Base-by-base conservation (phyloP, 768 basidiomycete species). In the Gloeopeniophorella convolvens region DNA sequence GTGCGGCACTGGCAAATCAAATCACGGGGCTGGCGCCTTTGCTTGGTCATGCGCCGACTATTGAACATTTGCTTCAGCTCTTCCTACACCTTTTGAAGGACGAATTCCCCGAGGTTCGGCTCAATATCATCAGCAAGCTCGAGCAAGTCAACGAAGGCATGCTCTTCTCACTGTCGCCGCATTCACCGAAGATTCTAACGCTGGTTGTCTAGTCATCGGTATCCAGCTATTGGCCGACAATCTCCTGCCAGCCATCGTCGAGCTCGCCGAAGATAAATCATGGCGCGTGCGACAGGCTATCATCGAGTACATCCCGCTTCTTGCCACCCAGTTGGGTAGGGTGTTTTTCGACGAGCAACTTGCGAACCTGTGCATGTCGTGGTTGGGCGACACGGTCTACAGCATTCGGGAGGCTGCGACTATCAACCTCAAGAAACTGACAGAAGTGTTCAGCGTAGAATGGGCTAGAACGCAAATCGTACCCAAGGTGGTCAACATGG, bases 211-310 rank as follows among this genome's bases (percentile, higher is more conserved):
- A 94, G 96, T 98, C n/a, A 98, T 99, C 58, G 96, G 96, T 39
- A 96, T 98, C 61, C 91, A 97, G 54, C 76, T 92, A 26, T 72
- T 99, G 44, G 91, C 92, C 1, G 92, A 94, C 59, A 94, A 90
- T 58, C 84, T 99, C 31, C 79, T 99, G 26, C 96, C 96, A 8
- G 96, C 96, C 31, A 98, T 99, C 58, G 89, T 98, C 55, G 90
- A 98, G 64, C 76, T 99, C 28, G 96, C 96, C 7, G 95, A 98
- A 68, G 96, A 99, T 74, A 99, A 98, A 66, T 96, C 96, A 54
- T 99, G 96, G 96, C 87, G 96, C 24, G 95, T 99, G 16, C 86
- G 96, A 59, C 96, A 99, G 68, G 96, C 96, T 7, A 98, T 99
- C 72, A 99, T 99, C 68, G 96, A 98, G 69, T 97, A 99, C 71